Evolutionary conservation across 495 filamentous ascomycete species (phyloP).

Genomic region (Schizothecium vesticola): DNA sequence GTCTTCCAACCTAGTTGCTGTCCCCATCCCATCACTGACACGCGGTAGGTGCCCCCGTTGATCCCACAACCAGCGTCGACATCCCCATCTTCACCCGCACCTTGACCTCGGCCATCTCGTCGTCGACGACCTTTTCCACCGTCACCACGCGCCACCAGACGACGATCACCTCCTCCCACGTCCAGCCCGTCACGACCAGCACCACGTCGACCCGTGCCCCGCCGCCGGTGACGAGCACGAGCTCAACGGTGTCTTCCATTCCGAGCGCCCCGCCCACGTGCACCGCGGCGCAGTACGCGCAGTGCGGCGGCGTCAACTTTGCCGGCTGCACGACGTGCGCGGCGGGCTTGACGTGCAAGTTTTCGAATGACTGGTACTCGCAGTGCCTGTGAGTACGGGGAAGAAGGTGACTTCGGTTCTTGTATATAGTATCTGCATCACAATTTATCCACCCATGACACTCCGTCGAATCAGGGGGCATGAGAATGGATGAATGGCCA

Average conservation of each 20-base stretch:
- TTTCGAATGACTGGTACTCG: conserved; percentile 38
- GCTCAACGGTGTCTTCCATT: background rate
- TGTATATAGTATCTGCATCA: conserved; percentile 16
- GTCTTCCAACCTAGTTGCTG: background rate
- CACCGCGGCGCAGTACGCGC: conserved; percentile 30
- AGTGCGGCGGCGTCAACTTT: conserved; percentile 43
- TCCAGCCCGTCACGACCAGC: conserved; percentile 13
- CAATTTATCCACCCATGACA: background rate
- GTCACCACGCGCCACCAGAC: conserved; percentile 8
- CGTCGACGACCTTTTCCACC: conserved; percentile 16
- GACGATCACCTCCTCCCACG: conserved; percentile 18
- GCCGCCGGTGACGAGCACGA: conserved; percentile 10
- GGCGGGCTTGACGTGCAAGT: conserved; percentile 33
- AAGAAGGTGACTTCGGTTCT: conserved; percentile 8
- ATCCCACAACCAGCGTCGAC: conserved; percentile 1
- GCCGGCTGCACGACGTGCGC: conserved; percentile 38
- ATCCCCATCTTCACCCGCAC: conserved; percentile 8
- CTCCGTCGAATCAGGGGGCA: background rate
- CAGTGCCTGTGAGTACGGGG: conserved; percentile 28
- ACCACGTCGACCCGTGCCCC: conserved; percentile 16
- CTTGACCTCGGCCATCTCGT: background rate
- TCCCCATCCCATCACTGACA: background rate
- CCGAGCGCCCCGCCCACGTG: conserved; percentile 5
- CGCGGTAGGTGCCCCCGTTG: conserved; percentile 9
- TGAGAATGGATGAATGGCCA: too few species aligned